Evolutionary conservation across 305 asterid species (phyloP).

Genomic region (Fraxinus paxiana): DNA sequence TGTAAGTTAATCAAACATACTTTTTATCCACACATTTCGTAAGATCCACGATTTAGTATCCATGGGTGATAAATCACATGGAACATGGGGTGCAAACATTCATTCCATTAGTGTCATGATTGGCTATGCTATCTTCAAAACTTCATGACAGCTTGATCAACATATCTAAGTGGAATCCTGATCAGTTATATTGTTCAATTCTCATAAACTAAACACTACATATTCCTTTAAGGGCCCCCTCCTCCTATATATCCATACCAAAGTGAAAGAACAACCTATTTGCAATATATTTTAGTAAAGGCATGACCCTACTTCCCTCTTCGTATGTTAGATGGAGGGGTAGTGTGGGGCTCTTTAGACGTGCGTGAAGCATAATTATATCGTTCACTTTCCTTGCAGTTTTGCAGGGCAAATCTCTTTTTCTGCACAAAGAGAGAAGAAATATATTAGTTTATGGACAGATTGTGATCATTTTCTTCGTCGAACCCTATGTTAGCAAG

Average conservation of each 20-base stretch:
- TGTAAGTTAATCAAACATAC: background rate
- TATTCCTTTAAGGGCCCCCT: background rate
- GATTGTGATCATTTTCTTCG: background rate
- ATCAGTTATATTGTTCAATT: background rate
- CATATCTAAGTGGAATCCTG: conserved; percentile 1
- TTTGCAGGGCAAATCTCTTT: background rate
- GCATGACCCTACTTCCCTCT: background rate
- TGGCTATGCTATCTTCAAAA: background rate
- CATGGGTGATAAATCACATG: background rate
- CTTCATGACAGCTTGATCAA: background rate
- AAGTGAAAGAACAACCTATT: background rate
- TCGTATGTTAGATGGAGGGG: background rate
- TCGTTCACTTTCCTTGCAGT: background rate
- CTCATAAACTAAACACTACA: background rate
- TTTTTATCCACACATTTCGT: background rate
- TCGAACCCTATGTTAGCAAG: background rate
- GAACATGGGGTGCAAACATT: background rate
- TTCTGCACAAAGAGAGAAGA: background rate
- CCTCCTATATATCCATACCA: background rate
- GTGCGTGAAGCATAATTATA: background rate
- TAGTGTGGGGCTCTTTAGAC: background rate
- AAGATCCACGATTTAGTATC: background rate
- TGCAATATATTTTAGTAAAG: background rate
- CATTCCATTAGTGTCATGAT: background rate
- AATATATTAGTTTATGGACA: background rate